These are phyloP conservation scores for Colletotrichum destructivum DNA, from an alignment of 2,329 filamentous ascomycete genomes.

Conservation along the genomic window DNA sequence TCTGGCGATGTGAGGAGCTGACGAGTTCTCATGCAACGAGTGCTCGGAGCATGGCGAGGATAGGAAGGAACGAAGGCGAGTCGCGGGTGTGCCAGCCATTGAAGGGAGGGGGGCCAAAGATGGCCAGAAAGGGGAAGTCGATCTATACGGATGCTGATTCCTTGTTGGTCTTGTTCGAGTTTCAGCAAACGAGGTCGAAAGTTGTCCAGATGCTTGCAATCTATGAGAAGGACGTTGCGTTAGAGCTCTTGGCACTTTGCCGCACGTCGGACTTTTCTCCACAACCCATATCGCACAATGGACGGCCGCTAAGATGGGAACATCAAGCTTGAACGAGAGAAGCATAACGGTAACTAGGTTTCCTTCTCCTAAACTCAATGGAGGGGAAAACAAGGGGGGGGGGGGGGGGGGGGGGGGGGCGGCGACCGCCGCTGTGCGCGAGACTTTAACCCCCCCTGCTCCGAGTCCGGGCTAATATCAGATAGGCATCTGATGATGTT, in stretches of 20 bases:
- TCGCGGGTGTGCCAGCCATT: background rate
- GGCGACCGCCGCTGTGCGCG: conserved; percentile 6
- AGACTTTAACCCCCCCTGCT: no score
- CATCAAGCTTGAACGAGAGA: conserved; percentile 8
- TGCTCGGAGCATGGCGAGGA: conserved; percentile 18
- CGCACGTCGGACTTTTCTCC: conserved; percentile 3
- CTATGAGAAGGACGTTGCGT: conserved; percentile 31
- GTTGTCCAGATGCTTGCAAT: background rate
- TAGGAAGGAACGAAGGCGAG: conserved; percentile 25
- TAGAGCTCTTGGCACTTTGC: conserved; percentile 34
- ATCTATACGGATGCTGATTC: background rate
- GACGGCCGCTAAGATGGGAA: background rate
- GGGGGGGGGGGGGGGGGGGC: background rate
- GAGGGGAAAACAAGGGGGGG: background rate
- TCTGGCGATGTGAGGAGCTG: conserved; percentile 6
- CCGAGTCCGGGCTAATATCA: background rate
- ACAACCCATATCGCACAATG: background rate
- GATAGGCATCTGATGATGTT: conserved; percentile 15
- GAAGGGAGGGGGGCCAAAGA: background rate
- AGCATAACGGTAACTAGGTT: background rate
- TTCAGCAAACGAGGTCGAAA: background rate
- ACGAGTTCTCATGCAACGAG: conserved; percentile 1
- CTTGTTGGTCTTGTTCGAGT: background rate
- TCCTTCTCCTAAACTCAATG: background rate
- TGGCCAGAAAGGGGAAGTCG: conserved; percentile 4